Evolutionary conservation across 2,329 filamentous ascomycete species (phyloP).

Genomic region (Penicillium decumbens): DNA sequence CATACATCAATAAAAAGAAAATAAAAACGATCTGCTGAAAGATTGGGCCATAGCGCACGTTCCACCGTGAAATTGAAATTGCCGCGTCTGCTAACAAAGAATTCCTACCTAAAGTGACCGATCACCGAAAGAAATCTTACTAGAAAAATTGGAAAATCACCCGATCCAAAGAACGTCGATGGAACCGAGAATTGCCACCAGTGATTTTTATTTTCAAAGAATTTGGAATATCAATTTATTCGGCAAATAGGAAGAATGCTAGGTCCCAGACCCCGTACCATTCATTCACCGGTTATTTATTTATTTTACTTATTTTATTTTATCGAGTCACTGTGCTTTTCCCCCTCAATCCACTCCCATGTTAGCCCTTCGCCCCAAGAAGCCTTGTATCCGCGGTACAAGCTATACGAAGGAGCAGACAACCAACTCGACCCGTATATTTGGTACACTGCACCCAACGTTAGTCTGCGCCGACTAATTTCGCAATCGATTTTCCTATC

Average conservation of each 20-base stretch:
- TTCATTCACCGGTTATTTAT: conserved; percentile 19
- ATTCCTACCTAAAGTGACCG: not conserved
- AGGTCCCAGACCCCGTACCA: conserved; percentile 1
- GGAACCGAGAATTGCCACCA: conserved; percentile 19
- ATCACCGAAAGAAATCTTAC: conserved; percentile 1
- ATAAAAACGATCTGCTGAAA: conserved; percentile 11
- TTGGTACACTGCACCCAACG: conserved; percentile 22
- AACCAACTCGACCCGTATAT: conserved; percentile 18
- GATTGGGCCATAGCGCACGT: conserved; percentile 14
- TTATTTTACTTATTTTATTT: not conserved
- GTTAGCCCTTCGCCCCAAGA: conserved; percentile 8
- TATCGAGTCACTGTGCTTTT: not conserved
- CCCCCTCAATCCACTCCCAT: conserved; percentile 6
- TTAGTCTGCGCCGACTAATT: conserved; percentile 16
- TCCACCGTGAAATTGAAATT: conserved; percentile 4
- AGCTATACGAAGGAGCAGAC: conserved; percentile 22
- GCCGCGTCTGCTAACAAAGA: conserved; percentile 18
- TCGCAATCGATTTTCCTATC: conserved; percentile 5
- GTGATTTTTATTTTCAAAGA: not conserved
- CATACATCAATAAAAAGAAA: too few relatives aligned
- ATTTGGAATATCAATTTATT: conserved; percentile 15
- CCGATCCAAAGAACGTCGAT: conserved; percentile 10
- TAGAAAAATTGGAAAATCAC: not conserved
- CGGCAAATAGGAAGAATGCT: conserved; percentile 6
- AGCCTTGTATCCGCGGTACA: conserved; percentile 24